Percentiles rank a stretch among this genome's conserved stretches.
Evolutionary conservation across 345 rosid species (phyloP).

Genomic region (Salix exigua): DNA sequence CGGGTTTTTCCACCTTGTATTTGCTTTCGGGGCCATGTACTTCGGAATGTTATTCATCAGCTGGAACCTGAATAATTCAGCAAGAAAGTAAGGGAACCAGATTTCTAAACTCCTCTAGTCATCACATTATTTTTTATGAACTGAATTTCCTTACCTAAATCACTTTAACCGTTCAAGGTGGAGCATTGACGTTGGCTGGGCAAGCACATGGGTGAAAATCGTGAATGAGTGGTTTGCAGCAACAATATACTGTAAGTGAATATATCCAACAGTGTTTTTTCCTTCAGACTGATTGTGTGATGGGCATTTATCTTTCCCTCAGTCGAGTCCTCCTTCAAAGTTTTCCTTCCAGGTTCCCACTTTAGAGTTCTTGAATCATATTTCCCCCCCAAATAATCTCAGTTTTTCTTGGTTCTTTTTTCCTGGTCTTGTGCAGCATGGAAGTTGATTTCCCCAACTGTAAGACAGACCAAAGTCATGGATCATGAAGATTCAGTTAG

Average conservation of each 20-base stretch:
- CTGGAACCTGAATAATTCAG: conserved; percentile 68
- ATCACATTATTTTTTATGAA: not conserved
- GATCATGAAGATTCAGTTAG: conserved; percentile 26
- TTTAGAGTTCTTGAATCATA: no score
- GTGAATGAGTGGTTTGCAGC: conserved; percentile 89
- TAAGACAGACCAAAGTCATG: conserved; percentile 49
- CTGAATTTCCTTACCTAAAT: not conserved
- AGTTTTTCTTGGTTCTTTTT: not conserved
- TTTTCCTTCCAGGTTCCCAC: no score
- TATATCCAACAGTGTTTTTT: not conserved
- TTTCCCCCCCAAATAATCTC: no score
- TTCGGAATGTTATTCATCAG: conserved; percentile 87
- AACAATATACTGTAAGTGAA: conserved; percentile 62
- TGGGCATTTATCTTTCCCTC: no score
- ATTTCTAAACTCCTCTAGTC: not conserved
- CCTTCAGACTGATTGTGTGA: not conserved
- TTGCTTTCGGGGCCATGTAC: conserved; percentile 88
- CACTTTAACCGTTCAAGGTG: conserved; percentile 44
- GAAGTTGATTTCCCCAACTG: conserved; percentile 64
- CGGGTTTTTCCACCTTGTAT: conserved; percentile 78
- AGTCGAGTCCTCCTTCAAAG: no score
- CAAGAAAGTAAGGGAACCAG: conserved; percentile 41
- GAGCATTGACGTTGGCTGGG: conserved; percentile 91
- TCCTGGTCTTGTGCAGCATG: conserved; percentile 47
- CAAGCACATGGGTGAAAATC: conserved; percentile 91